A percentile compares a stretch with the other conserved stretches of the same genome.
These are phyloP conservation scores for Aspergillus versicolor DNA, from an alignment of 2,329 filamentous ascomycete species.

Conservation along the genomic window DNA sequence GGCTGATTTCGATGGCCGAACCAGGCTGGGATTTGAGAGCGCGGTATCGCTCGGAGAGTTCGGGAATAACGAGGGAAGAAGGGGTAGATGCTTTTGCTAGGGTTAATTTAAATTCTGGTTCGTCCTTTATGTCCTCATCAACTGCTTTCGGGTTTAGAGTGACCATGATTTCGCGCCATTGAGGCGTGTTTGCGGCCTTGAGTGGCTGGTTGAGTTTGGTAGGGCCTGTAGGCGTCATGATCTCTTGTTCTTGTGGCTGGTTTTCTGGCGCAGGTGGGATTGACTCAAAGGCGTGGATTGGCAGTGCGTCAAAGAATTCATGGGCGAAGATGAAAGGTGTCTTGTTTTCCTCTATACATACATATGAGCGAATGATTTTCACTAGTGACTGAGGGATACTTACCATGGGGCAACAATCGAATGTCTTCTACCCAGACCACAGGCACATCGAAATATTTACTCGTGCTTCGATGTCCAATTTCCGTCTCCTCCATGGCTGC, in stretches of 20 bases:
- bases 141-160: slow-evolving; percentile 63
- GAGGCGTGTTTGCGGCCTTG: slow-evolving; percentile 46
- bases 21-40: slow-evolving; percentile 66
- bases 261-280: slow-evolving; percentile 53
- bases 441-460: slow-evolving; percentile 72
- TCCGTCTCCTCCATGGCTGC: slow-evolving; percentile 69
- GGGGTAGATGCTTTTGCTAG: slow-evolving; percentile 73
- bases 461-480: slow-evolving; percentile 69
- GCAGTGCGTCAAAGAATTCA: slow-evolving; percentile 97
- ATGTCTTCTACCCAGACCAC: slow-evolving; percentile 90
- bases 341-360: slow-evolving; percentile 58
- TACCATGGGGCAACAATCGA: slow-evolving; percentile 72
- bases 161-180: slow-evolving; percentile 84
- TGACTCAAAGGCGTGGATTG: slow-evolving; percentile 91
- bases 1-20: slow-evolving; percentile 84
- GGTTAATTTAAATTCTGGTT: slow-evolving; percentile 84
- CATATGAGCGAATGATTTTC: not conserved
- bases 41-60: slow-evolving; percentile 75
- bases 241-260: slow-evolving; percentile 50
- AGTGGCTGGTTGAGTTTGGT: slow-evolving; percentile 45
- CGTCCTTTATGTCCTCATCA: slow-evolving; percentile 46
- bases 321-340: slow-evolving; percentile 94
- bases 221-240: slow-evolving; percentile 50
- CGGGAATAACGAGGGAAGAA: slow-evolving; percentile 80
- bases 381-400: slow-evolving; percentile 15